Evolutionary conservation across 257 asterid genomes (phyloP).

Genomic region (Solanum chilense): DNA sequence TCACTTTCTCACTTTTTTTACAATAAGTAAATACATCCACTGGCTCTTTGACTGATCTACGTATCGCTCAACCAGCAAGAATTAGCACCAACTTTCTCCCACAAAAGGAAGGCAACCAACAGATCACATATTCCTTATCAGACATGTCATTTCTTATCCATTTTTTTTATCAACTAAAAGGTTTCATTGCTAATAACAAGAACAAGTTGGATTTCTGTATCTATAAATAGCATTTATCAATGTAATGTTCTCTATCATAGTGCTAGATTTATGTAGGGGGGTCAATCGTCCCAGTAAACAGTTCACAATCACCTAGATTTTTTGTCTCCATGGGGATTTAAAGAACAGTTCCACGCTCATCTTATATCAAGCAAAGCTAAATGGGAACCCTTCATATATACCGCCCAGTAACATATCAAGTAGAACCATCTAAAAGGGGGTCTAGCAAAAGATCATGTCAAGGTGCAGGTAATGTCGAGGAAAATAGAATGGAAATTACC

Average conservation of each 20-base stretch:
- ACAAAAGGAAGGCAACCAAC: not conserved
- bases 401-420: not conserved
- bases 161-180: not conserved
- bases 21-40: not conserved
- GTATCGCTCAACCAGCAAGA: not conserved
- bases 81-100: not conserved
- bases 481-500: conserved; percentile 26
- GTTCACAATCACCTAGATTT: not conserved
- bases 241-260: not conserved
- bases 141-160: not conserved
- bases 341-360: not conserved
- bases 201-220: not conserved
- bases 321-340: not conserved
- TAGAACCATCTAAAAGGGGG: not conserved
- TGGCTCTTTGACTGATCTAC: not conserved
- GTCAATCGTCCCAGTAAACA: not conserved
- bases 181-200: not conserved
- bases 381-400: not conserved
- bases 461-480: not conserved
- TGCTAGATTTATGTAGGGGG: not conserved
- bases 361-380: not conserved
- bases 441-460: not conserved
- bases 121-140: not conserved
- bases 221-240: not conserved
- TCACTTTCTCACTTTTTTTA: not conserved